These are phyloP conservation scores for Trifolium subterraneum DNA, from an alignment of 306 rosid species.

Conservation along the genomic window DNA sequence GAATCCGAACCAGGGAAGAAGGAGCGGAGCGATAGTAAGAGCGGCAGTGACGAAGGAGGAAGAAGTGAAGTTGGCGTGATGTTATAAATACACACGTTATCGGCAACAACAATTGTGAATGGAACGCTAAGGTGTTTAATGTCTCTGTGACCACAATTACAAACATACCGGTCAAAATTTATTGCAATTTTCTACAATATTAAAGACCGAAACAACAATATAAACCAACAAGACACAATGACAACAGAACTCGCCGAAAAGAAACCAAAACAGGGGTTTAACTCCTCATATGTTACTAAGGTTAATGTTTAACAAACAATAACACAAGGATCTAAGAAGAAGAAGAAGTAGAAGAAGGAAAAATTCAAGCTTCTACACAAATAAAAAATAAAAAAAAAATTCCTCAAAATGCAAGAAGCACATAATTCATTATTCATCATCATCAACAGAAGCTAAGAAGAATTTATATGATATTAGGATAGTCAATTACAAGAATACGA, in stretches of 20 bases:
- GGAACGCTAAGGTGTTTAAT: neutral
- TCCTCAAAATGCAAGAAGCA: neutral
- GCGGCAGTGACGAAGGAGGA: too few species aligned
- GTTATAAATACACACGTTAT: neutral
- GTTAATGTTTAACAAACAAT: too few species aligned
- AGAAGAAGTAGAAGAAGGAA: too few species aligned
- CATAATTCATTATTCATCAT: neutral
- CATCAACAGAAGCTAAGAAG: neutral
- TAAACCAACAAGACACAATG: too few species aligned
- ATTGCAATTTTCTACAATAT: neutral
- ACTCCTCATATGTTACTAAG: too few species aligned
- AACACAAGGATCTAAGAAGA: slow-evolving; percentile 22
- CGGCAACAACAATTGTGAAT: too few species aligned
- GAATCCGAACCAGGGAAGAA: too few species aligned
- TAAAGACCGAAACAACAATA: neutral
- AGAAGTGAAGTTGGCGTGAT: too few species aligned
- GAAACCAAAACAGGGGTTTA: neutral
- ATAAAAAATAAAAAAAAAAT: neutral
- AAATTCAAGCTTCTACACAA: neutral
- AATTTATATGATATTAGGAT: too few species aligned
- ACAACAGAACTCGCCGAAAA: neutral
- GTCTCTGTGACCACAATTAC: neutral
- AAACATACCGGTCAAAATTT: neutral
- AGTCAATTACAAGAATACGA: too few species aligned
- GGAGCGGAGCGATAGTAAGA: too few species aligned